Evolutionary conservation across 371 early-diverging fungal species (phyloP), one percentile per base, ranked within the genome.

Genomic region (Umbelopsis sp.): DNA sequence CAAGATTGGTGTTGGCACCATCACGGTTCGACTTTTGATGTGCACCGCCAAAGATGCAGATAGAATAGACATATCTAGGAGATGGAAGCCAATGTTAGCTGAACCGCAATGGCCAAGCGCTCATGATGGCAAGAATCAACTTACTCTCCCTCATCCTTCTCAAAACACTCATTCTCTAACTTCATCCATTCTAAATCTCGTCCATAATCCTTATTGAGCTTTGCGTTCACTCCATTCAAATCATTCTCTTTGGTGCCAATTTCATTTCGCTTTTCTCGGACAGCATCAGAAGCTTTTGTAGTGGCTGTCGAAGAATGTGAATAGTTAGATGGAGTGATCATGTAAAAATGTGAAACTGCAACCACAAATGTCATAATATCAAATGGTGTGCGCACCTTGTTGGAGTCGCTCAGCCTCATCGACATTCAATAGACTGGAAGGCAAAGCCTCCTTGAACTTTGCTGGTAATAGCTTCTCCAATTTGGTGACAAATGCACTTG

Each of bases 21-120:
- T 87, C 87, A 51, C 78, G 84, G 68, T 87, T 89, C 18, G 85
- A 83, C 57, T 87, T 87, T 82, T 96, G 97, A 24, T 86, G 72
- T 0, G 91, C 94, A 16, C 76, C 80, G 18, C 90, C 94, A 74
- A 92, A 82, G 50, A 94, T 72, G 77, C 98, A 97, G 11, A 96
- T 63, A 37, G 93, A 89, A 74, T 96, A 96, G 0, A 86, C 89
- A 75, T 93, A 94, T 69, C 90, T 90, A 41, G 70, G 25, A 24
- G 32, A 29, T 35, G n/a, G 7, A 32, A 11, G 18, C n/a, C 22
- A 35, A 5, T 25, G 14, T 10, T 32, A 35, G 14, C 18, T 32
- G 4, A 35, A 14, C 35, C 1, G 14, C 0, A 14, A 57, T 48
- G 29, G 29, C 29, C 1, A 29, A 63, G 7, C 22, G 22, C 53